Conservation (phyloP, 2,329 filamentous ascomycete species). For the Aspergillus oerlinghausenensis region DNA sequence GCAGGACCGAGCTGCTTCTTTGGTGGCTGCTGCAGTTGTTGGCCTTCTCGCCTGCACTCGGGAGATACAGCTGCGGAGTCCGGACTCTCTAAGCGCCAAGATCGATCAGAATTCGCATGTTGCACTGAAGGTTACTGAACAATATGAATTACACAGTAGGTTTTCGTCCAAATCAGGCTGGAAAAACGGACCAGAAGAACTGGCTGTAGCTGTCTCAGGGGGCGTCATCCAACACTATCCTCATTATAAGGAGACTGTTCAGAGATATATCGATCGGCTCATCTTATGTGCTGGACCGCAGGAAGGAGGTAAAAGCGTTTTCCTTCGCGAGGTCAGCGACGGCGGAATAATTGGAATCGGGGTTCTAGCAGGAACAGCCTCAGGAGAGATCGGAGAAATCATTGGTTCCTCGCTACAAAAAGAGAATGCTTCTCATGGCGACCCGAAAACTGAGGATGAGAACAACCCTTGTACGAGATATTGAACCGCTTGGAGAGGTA, state of each 20-base stretch:
- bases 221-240: constrained; percentile 74
- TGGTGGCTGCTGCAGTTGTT: constrained; percentile 65
- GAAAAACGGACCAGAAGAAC: constrained; percentile 45
- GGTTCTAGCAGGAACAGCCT: constrained; percentile 45
- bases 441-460: neutral
- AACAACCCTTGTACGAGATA: neutral
- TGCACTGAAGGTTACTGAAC: neutral
- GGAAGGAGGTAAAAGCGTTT: constrained; percentile 45
- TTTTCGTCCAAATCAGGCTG: constrained; percentile 21
- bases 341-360: constrained; percentile 51
- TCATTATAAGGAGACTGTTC: constrained; percentile 62
- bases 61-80: constrained; percentile 50
- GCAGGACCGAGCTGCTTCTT: constrained; percentile 63
- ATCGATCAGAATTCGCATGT: neutral
- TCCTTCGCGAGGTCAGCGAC: constrained; percentile 47
- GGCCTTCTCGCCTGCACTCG: constrained; percentile 62
- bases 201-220: constrained; percentile 72
- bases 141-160: constrained; percentile 7
- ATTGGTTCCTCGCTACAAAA: constrained; percentile 14
- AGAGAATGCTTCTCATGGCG: constrained; percentile 1
- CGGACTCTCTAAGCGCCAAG: constrained; percentile 9
- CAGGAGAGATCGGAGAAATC: constrained; percentile 28
- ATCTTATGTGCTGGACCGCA: constrained; percentile 37
- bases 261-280: constrained; percentile 60
- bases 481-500: neutral